phyloP scores from a whole-genome alignment of 306 rosid genomes.

The Argentina anserina region DNA sequence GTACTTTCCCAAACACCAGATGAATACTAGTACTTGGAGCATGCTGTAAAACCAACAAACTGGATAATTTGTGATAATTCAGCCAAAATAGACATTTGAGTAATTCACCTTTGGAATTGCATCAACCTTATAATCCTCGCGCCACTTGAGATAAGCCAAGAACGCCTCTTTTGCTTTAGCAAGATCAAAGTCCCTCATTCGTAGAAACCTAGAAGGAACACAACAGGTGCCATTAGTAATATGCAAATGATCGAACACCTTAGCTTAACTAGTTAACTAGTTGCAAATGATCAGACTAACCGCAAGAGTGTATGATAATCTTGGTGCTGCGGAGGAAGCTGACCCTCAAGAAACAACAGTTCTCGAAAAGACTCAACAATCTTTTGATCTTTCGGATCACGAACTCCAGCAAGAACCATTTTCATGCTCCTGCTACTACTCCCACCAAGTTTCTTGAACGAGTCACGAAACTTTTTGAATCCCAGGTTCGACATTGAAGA shows the following conservation, averaged over 20 bases:
- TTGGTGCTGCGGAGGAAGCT: conserved; percentile 53
- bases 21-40: not conserved
- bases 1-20: not conserved
- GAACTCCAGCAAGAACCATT: conserved; percentile 49
- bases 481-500: conserved; percentile 27
- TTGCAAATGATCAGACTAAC: conserved; percentile 28
- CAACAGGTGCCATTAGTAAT: not conserved
- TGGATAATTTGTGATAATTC: not conserved
- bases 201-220: conserved; percentile 54
- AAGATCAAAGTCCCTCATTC: conserved; percentile 80
- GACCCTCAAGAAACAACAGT: conserved; percentile 50
- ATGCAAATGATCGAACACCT: not conserved
- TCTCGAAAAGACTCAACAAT: conserved; percentile 55
- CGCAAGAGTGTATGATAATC: conserved; percentile 89
- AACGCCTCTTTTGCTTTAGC: conserved; percentile 63
- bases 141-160: conserved; percentile 76
- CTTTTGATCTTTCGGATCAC: conserved; percentile 58
- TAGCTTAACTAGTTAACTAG: not conserved
- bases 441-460: conserved; percentile 41
- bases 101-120: conserved; percentile 50
- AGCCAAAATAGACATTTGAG: not conserved
- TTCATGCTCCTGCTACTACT: conserved; percentile 46
- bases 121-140: conserved; percentile 63
- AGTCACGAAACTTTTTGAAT: conserved; percentile 16
- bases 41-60: not conserved